Evolutionary conservation across 1,284 basidiomycete genomes (phyloP), one percentile per base, ranked within the genome.

Genomic region (Ustilago trichophora): DNA sequence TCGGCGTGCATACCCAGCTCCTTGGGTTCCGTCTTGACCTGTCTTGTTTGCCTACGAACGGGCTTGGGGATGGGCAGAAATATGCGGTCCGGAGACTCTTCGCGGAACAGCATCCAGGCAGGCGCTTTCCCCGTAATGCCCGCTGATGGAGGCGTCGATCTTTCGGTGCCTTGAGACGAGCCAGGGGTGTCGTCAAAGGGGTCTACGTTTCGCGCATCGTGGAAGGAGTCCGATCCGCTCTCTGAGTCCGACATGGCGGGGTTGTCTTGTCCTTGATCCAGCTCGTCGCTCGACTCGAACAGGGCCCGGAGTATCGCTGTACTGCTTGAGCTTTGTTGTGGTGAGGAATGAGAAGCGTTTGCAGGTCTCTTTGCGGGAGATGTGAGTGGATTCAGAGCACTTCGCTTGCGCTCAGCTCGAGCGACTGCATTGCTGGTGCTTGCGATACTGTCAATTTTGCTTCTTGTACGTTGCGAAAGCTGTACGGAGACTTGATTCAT

Each of bases 221-320:
- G 31, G 15, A 47, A 55, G 0, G 37, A 40, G 22, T 53, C 60
- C 1, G 44, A 32, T 5, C 55, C 53, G 9, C 40, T 25, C 10
- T 48, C 49, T 4, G 60, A 43, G 15, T 47, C 47, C 4, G 37
- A 42, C 22, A 26, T 44, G 36, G 52, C 43, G 16, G 44, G 37
- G 8, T 63, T 48, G 24, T n/a, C n/a, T n/a, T n/a, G n/a, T n/a
- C n/a, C n/a, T n/a, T n/a, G n/a, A n/a, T n/a, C n/a, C n/a, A 46
- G 26, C 3, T 12, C 13, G 13, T 43, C 40, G 5, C 36, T 13
- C 2, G 38, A 42, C 26, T 36, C 25, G 12, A 52, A 52, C 16
- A 51, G 26, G 12, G 49, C 16, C 12, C 40, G 37, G 12, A 51
- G 40, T 4, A 51, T 32, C 13, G 27, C 27, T 8, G 27, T 8